phyloP scores from a whole-genome alignment of 441 rosid species.

The Bruguiera hainesii region DNA sequence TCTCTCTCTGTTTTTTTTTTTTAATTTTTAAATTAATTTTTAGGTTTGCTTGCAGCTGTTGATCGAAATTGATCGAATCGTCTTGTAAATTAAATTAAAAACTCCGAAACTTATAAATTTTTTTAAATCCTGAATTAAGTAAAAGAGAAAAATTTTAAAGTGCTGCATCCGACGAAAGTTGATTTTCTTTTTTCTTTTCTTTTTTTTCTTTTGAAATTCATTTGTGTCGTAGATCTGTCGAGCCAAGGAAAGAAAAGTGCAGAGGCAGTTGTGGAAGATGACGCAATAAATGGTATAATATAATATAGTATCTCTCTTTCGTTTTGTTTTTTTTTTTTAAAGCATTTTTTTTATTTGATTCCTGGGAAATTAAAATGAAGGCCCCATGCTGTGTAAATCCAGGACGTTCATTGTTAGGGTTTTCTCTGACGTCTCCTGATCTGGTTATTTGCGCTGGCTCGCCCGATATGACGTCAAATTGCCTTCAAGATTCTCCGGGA shows the following conservation, averaged over 20 bases:
- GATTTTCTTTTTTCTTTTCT: too few relatives aligned
- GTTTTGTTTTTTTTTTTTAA: background rate
- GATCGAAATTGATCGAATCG: too few relatives aligned
- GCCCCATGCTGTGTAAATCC: background rate
- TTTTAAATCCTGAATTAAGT: too few relatives aligned
- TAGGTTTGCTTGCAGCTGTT: too few relatives aligned
- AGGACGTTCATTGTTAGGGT: slow-evolving; percentile 54
- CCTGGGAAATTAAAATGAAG: too few relatives aligned
- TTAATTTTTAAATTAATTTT: too few relatives aligned
- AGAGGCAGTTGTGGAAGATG: slow-evolving; percentile 10
- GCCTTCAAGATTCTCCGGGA: slow-evolving; percentile 45
- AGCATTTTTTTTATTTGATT: background rate
- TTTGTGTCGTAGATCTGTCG: slow-evolving; percentile 18
- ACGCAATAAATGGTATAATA: slow-evolving; percentile 29
- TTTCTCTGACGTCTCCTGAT: slow-evolving; percentile 64
- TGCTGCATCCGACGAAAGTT: too few relatives aligned
- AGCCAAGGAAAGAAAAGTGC: slow-evolving; percentile 26
- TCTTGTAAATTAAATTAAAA: too few relatives aligned
- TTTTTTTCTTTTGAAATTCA: too few relatives aligned
- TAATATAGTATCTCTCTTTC: background rate
- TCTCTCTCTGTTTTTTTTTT: too few relatives aligned
- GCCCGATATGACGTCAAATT: slow-evolving; percentile 50
- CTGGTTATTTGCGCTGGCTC: slow-evolving; percentile 66
- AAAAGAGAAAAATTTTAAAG: too few relatives aligned
- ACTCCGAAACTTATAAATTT: too few relatives aligned